Conservation (phyloP, 768 basidiomycete genomes). For the Auricularia heimuer region DNA sequence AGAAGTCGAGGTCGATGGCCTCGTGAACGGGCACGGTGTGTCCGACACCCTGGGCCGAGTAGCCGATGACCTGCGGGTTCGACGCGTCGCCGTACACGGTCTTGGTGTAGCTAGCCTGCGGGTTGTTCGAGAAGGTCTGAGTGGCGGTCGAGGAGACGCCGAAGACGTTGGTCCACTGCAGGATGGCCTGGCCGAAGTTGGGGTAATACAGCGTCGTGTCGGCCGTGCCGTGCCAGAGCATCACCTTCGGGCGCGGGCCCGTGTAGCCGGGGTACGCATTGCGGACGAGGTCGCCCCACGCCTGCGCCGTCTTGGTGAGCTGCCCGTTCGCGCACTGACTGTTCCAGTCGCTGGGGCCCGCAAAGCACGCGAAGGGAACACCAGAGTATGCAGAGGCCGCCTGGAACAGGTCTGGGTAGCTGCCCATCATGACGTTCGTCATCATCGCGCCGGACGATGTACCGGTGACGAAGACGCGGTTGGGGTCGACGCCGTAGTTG, state of each 20-base stretch:
- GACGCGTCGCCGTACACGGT: constrained; percentile 31
- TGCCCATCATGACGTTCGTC: constrained; percentile 45
- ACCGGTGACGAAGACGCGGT: constrained; percentile 41
- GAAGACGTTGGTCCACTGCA: constrained; percentile 49
- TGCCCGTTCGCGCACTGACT: constrained; percentile 35
- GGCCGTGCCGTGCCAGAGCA: constrained; percentile 46
- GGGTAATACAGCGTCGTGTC: constrained; percentile 41
- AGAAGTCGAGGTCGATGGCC: constrained; percentile 37
- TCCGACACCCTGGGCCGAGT: constrained; percentile 36
- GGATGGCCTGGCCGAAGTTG: constrained; percentile 43
- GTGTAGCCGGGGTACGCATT: constrained; percentile 43
- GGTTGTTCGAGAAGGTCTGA: constrained; percentile 31
- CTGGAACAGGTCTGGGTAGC: constrained; percentile 44
- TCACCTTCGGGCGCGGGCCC: constrained; percentile 39
- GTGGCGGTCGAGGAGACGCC: constrained; percentile 33
- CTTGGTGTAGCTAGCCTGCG: constrained; percentile 36
- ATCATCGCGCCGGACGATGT: constrained; percentile 50
- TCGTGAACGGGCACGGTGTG: constrained; percentile 45
- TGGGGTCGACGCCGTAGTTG: constrained; percentile 36
- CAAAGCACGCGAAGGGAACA: constrained; percentile 47
- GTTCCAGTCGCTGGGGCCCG: constrained; percentile 39
- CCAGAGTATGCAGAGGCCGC: constrained; percentile 43
- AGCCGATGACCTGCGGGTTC: constrained; percentile 36
- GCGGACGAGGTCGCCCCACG: constrained; percentile 40
- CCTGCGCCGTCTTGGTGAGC: constrained; percentile 32